Percentiles rank a stretch among this genome's conserved stretches.
phyloP scores from a whole-genome alignment of 768 basidiomycete species.

The Chlorophyllum brunneum region DNA sequence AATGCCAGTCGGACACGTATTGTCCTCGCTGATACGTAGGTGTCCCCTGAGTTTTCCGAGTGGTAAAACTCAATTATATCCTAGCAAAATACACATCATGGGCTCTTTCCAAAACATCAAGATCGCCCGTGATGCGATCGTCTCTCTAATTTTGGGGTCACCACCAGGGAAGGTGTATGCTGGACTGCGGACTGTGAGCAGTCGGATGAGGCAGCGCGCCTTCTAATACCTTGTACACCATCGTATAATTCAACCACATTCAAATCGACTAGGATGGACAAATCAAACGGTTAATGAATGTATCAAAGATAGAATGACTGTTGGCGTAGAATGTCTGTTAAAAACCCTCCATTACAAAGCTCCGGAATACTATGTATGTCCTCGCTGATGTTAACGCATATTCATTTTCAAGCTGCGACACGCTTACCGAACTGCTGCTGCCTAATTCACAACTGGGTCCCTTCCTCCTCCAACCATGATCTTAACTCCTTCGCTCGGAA shows the following conservation, averaged over 20 bases:
- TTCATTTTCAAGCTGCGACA: not conserved
- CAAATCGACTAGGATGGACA: too few relatives aligned
- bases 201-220: slow-evolving; percentile 90
- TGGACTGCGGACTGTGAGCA: slow-evolving; percentile 85
- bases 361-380: not conserved
- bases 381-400: not conserved
- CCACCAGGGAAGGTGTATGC: slow-evolving; percentile 95
- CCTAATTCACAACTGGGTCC: slow-evolving; percentile 53
- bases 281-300: too few relatives aligned
- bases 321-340: not conserved
- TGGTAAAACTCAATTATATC: slow-evolving; percentile 4
- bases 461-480: slow-evolving; percentile 68
- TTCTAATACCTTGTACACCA: slow-evolving; percentile 37
- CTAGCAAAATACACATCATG: slow-evolving; percentile 95
- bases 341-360: not conserved
- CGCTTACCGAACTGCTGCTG: slow-evolving; percentile 56
- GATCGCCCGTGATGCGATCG: slow-evolving; percentile 93
- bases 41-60: slow-evolving; percentile 15
- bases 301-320: too few relatives aligned
- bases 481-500: slow-evolving; percentile 60
- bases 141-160: slow-evolving; percentile 91
- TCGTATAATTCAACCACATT: not conserved
- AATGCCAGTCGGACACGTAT: slow-evolving; percentile 97
- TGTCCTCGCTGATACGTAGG: slow-evolving; percentile 94
- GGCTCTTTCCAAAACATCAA: slow-evolving; percentile 99